Conservation (phyloP, 2,329 filamentous ascomycete genomes). For the Dothidotthia symphoricarpi region DNA sequence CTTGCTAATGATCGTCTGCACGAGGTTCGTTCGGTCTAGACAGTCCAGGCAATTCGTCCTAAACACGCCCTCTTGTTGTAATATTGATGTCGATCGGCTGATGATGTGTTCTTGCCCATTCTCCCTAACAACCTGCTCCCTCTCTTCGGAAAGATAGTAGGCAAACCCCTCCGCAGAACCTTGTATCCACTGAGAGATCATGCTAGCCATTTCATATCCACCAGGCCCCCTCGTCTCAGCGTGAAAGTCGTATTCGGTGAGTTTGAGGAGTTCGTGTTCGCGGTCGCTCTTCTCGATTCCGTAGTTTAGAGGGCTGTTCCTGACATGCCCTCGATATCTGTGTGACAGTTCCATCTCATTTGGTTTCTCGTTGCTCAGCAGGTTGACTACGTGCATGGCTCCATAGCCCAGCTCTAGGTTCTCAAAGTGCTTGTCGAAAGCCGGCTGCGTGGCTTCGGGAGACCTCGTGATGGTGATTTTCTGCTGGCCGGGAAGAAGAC, state of each 20-base stretch:
- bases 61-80: conserved; percentile 95
- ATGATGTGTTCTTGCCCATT: conserved; percentile 44
- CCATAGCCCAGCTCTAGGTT: conserved; percentile 84
- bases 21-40: conserved; percentile 89
- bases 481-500: conserved; percentile 85
- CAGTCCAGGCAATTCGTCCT: conserved; percentile 96
- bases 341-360: conserved; percentile 81
- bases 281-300: conserved; percentile 53
- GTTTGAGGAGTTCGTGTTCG: conserved; percentile 72
- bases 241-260: conserved; percentile 94
- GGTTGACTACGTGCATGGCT: conserved; percentile 86
- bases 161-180: conserved; percentile 81
- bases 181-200: conserved; percentile 76
- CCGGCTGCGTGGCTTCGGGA: conserved; percentile 84
- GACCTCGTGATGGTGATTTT: conserved; percentile 91
- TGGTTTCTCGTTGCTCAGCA: conserved; percentile 85
- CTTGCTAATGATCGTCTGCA: conserved; percentile 92
- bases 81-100: conserved; percentile 60
- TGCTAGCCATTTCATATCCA: conserved; percentile 86
- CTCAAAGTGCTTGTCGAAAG: conserved; percentile 93
- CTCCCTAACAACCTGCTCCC: conserved; percentile 52
- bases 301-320: conserved; percentile 67
- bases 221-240: conserved; percentile 83
- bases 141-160: conserved; percentile 82
- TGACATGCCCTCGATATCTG: conserved; percentile 75